phyloP scores from a whole-genome alignment of 768 basidiomycete species.

The Termitomyces sp. region DNA sequence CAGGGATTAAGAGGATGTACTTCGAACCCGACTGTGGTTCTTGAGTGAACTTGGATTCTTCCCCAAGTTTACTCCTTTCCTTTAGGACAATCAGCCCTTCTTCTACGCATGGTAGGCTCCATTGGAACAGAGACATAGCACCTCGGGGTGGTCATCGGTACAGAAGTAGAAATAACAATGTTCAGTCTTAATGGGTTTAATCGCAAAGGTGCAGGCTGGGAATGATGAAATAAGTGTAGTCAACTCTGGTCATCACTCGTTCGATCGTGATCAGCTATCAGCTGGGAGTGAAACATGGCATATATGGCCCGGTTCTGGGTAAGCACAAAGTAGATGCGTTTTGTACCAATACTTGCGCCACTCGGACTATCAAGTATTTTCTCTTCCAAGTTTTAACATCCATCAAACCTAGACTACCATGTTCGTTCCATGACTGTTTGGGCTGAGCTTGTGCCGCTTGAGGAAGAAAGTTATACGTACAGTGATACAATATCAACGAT shows the following conservation, averaged over 20 bases:
- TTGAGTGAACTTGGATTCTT: conserved; percentile 2
- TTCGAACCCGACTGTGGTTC: conserved; percentile 8
- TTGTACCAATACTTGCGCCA: not conserved
- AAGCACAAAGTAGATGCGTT: not conserved
- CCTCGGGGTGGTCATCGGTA: conserved; percentile 11
- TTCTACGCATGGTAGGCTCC: conserved; percentile 5
- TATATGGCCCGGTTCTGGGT: not conserved
- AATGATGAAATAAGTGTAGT: not conserved
- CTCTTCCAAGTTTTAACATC: not conserved
- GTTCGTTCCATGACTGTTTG: not conserved
- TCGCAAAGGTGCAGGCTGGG: not conserved
- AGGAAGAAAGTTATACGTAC: conserved; percentile 1
- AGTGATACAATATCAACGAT: conserved; percentile 6
- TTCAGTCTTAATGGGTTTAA: not conserved
- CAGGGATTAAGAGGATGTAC: conserved; percentile 5
- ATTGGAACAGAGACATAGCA: not conserved
- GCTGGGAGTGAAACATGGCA: no score
- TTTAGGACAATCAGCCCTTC: not conserved
- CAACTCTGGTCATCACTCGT: not conserved
- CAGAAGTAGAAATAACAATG: not conserved
- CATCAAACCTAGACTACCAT: no score
- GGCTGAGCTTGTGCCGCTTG: not conserved
- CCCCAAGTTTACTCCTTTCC: conserved; percentile 2
- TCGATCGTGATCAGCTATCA: no score
- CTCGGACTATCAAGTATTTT: not conserved